Conservation (phyloP, 768 basidiomycete genomes). For the Pleurotus sapidus region DNA sequence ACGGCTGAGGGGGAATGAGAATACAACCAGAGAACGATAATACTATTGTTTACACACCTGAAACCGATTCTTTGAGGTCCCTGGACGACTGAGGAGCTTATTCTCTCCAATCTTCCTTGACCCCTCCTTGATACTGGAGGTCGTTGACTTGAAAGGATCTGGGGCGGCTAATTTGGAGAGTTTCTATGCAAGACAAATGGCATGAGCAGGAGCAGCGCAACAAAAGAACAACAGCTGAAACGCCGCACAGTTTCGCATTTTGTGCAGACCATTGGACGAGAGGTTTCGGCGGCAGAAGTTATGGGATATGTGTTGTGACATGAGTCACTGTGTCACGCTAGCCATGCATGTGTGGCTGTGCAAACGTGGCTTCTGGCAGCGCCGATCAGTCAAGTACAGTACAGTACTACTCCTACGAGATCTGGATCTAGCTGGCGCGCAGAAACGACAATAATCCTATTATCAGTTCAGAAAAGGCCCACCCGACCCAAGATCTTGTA, state of each 20-base stretch:
- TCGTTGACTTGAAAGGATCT: constrained; percentile 79
- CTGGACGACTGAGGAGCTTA: constrained; percentile 71
- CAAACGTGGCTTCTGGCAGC: background rate
- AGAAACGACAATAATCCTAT: constrained; percentile 5
- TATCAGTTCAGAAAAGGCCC: constrained; percentile 5
- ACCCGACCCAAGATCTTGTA: constrained; percentile 6
- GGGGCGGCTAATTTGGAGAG: constrained; percentile 87
- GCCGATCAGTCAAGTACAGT: background rate
- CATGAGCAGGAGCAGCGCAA: constrained; percentile 10
- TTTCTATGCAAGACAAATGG: constrained; percentile 55
- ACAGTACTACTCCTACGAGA: background rate
- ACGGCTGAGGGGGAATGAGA: constrained; percentile 51
- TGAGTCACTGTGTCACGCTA: background rate
- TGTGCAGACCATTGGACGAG: constrained; percentile 69
- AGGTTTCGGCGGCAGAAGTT: background rate
- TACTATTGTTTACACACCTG: constrained; percentile 42
- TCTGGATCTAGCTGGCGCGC: background rate
- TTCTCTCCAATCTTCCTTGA: constrained; percentile 82
- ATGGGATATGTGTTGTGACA: constrained; percentile 1
- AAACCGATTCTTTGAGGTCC: constrained; percentile 73
- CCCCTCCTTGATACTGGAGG: constrained; percentile 74
- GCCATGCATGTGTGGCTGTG: background rate
- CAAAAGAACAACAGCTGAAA: constrained; percentile 15
- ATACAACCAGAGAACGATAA: constrained; percentile 14
- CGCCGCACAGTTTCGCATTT: constrained; percentile 74